These are phyloP conservation scores for Biscogniauxia marginata DNA, from an alignment of 2,329 filamentous ascomycete genomes.

Conservation along the genomic window DNA sequence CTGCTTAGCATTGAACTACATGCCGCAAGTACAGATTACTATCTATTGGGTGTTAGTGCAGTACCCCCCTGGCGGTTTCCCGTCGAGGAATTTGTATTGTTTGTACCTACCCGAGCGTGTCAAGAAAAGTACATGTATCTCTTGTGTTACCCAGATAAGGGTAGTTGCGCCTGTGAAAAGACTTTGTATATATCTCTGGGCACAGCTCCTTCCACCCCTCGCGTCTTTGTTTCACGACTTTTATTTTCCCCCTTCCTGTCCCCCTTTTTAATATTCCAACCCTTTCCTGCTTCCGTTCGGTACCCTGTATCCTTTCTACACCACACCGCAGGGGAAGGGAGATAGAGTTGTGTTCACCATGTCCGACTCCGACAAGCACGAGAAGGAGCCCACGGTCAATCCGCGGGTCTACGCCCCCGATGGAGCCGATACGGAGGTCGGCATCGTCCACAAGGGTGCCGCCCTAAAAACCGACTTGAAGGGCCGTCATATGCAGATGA, in stretches of 20 bases:
- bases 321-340: neutral
- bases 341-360: conserved; percentile 17
- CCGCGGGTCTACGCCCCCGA: conserved; percentile 17
- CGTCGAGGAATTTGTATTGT: too few relatives aligned
- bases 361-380: conserved; percentile 28
- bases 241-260: neutral
- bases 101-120: too few relatives aligned
- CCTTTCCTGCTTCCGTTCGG: neutral
- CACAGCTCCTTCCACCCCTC: neutral
- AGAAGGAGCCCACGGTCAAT: conserved; percentile 19
- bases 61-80: too few relatives aligned
- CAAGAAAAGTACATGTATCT: neutral
- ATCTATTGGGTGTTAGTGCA: too few relatives aligned
- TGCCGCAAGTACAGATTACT: too few relatives aligned
- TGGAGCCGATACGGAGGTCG: conserved; percentile 36
- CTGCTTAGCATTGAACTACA: too few relatives aligned
- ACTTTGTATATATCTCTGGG: neutral
- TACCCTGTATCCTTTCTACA: neutral
- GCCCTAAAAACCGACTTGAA: conserved; percentile 37
- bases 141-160: neutral
- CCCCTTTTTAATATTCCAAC: neutral
- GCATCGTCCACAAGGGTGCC: conserved; percentile 33
- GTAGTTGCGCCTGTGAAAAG: conserved; percentile 1
- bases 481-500: conserved; percentile 46
- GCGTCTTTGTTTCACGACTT: neutral